Conservation (phyloP, 345 rosid genomes). For the Eucalyptus shirleyi region DNA sequence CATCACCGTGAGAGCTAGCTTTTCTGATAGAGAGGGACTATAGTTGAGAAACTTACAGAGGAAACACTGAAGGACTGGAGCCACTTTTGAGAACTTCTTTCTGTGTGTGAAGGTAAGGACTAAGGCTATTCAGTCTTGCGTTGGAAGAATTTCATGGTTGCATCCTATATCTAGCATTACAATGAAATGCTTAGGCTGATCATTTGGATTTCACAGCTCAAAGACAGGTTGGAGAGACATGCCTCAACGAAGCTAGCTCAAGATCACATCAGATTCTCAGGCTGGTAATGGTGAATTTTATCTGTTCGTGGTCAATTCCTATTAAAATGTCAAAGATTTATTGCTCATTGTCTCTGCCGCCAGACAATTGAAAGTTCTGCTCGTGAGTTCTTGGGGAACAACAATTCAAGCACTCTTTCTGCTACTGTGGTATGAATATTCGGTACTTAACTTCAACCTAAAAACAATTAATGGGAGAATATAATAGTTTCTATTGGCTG, state of each 20-base stretch:
- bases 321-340: not conserved
- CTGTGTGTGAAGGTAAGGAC: constrained; percentile 57
- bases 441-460: not conserved
- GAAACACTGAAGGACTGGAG: constrained; percentile 63
- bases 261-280: constrained; percentile 6
- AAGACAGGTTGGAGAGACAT: too few relatives aligned
- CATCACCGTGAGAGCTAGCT: not conserved
- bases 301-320: too few relatives aligned
- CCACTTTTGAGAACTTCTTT: constrained; percentile 72
- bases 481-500: not conserved
- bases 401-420: constrained; percentile 57
- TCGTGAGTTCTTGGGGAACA: constrained; percentile 49
- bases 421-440: constrained; percentile 64
- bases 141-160: not conserved
- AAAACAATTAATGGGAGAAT: not conserved
- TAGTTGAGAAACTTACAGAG: constrained; percentile 76
- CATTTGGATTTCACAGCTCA: constrained; percentile 17
- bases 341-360: not conserved
- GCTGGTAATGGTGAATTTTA: too few relatives aligned
- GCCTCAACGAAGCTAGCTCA: too few relatives aligned
- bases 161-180: not conserved
- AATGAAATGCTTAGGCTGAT: not conserved
- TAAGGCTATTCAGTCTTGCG: not conserved
- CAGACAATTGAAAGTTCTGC: constrained; percentile 86
- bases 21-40: constrained; percentile 65